Evolutionary conservation across 225 moss, liverwort and hornwort species (phyloP), one percentile per base, ranked within the genome.

Genomic region (Climacium dendroides): DNA sequence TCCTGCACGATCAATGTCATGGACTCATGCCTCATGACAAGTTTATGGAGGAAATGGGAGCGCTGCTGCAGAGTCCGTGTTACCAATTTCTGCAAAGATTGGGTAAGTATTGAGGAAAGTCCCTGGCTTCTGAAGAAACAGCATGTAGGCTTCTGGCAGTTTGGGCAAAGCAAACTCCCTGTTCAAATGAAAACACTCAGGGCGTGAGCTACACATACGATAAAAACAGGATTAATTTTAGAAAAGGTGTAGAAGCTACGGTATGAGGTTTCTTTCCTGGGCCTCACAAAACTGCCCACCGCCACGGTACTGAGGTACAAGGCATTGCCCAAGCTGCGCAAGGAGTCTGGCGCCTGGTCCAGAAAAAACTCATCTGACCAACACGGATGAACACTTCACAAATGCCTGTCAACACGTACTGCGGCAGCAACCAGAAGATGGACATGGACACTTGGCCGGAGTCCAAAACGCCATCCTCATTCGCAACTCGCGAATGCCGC

Each of bases 341-440:
- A 97, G 43, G 99, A 95, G 87, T 97, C 97, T 6, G 99, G 99
- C 9, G 95, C 95, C 85, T 99, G 99, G 91, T 96, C 96, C 85
- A 97, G 91, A 88, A 99, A 99, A 66, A 99, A 99, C 83, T 99
- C 96, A 97, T 96, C 88, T 99, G 99, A 29, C 99, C 99, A 8
- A 99, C 99, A 30, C 97, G 95, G 74, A 97, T 99, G 69, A 99
- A 99, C 70, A 99, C 99, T 88, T 99, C 99, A 62, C 95, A 95
- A 19, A 95, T 88, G n/a, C 97, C 99, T 1, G 95, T 96, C 47
- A 97, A 88, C 92, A 95, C 95, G 54, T 99, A 97, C 86, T 99
- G 99, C 43, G 99, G 99, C 35, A 96, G 94, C 67, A 99, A 87
- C 97, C 99, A 99, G 83, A 99, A 99, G 83, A 97, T 96, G 75